phyloP scores from a whole-genome alignment of 768 basidiomycete species.

The Podaxis rugospora region DNA sequence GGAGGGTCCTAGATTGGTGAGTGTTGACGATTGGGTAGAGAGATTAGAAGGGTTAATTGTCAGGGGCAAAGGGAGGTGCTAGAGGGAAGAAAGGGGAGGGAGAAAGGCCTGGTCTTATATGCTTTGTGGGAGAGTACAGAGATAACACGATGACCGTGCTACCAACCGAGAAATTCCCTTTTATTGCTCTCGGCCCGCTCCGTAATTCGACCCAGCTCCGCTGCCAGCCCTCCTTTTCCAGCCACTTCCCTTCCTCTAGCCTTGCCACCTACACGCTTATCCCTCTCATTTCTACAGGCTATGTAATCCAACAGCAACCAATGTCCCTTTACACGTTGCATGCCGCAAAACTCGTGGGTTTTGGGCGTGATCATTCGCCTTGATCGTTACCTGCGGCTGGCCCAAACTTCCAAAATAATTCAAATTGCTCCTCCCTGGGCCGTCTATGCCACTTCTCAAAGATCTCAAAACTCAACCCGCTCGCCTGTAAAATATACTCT shows the following conservation, averaged over 20 bases:
- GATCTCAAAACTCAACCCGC: background rate
- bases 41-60: conserved; percentile 28
- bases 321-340: background rate
- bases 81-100: background rate
- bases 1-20: conserved; percentile 1
- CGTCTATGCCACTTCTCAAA: background rate
- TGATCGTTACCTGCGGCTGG: background rate
- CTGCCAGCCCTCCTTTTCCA: background rate
- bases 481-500: background rate
- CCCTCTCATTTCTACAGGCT: background rate
- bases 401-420: background rate
- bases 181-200: conserved; percentile 16
- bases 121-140: conserved; percentile 20
- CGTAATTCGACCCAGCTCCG: conserved; percentile 17
- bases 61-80: conserved; percentile 10
- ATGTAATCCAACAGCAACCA: background rate
- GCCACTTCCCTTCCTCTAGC: background rate
- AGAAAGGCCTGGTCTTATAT: conserved; percentile 13
- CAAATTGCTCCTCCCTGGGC: background rate
- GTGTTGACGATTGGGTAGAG: conserved; percentile 31
- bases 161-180: conserved; percentile 21
- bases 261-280: conserved; percentile 3
- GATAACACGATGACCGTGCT: conserved; percentile 14
- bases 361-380: background rate
- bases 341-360: background rate